These are phyloP conservation scores for Salisapilia sapeloensis DNA, from an alignment of 352 stramenopile genomes.

Conservation along the genomic window DNA sequence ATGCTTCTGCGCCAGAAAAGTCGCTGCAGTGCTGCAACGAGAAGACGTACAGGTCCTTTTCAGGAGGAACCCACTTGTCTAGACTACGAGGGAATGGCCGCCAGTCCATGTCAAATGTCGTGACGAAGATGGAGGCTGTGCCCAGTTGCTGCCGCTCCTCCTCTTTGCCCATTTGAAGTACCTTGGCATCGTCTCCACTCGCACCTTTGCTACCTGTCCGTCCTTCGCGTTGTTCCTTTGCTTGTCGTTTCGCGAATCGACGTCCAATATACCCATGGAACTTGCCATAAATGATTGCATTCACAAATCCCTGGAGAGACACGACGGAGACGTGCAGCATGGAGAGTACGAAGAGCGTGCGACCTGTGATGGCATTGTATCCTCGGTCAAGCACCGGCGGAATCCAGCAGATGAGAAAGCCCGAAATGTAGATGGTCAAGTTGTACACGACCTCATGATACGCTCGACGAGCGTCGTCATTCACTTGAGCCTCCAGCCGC, in stretches of 20 bases:
- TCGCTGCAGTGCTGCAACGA: constrained; percentile 60
- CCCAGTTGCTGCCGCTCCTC: constrained; percentile 41
- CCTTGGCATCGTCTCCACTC: constrained; percentile 10
- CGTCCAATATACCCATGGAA: constrained; percentile 69
- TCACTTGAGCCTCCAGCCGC: constrained; percentile 45
- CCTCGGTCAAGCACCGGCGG: constrained; percentile 45
- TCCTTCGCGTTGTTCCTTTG: constrained; percentile 1
- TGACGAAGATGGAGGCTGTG: constrained; percentile 63
- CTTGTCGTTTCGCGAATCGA: constrained; percentile 12
- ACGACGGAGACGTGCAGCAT: constrained; percentile 65
- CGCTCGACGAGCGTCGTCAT: constrained; percentile 51
- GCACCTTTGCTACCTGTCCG: constrained; percentile 1
- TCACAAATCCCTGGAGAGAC: constrained; percentile 70
- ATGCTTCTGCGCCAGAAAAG: constrained; percentile 41
- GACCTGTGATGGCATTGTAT: constrained; percentile 34
- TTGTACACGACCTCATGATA: constrained; percentile 75
- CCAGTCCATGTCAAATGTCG: constrained; percentile 74
- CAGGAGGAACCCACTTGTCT: constrained; percentile 49
- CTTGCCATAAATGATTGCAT: constrained; percentile 75
- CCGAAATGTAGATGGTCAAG: constrained; percentile 62
- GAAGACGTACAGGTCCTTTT: constrained; percentile 72
- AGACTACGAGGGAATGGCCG: constrained; percentile 38
- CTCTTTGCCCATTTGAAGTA: constrained; percentile 16
- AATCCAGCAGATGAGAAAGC: constrained; percentile 69
- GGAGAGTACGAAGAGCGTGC: constrained; percentile 37